phyloP scores from a whole-genome alignment of 169 alveolate species.

The Plasmodium inui region DNA sequence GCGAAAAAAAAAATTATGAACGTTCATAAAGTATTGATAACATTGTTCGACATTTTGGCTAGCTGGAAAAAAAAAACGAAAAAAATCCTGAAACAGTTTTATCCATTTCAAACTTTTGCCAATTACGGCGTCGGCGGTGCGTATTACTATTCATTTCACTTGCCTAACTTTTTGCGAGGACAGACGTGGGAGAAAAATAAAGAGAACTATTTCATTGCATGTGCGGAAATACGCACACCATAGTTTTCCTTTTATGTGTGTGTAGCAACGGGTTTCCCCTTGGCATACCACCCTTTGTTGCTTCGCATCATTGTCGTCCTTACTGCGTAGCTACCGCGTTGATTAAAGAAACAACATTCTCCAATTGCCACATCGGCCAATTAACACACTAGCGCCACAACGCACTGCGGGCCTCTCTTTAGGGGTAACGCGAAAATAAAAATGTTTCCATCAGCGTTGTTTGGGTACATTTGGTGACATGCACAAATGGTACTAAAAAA shows the following conservation, averaged over 20 bases:
- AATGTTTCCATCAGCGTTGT: background rate
- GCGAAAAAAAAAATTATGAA: slow-evolving; percentile 30
- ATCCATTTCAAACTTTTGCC: background rate
- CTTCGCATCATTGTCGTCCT: background rate
- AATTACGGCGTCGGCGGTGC: background rate
- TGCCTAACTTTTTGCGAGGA: background rate
- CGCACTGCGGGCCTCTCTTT: background rate
- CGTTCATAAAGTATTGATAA: slow-evolving; percentile 32
- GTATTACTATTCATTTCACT: background rate
- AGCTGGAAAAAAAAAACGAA: background rate
- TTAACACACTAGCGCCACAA: background rate
- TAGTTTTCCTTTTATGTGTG: background rate
- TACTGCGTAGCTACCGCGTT: background rate
- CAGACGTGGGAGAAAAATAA: background rate
- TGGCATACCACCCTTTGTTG: background rate
- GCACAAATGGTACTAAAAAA: slow-evolving; percentile 1
- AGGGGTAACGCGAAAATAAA: background rate
- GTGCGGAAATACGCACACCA: background rate
- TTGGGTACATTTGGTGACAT: background rate
- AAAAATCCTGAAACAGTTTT: background rate
- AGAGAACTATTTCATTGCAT: background rate
- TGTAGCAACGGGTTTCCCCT: background rate
- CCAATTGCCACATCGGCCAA: background rate
- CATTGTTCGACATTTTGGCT: slow-evolving; percentile 8
- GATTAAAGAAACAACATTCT: background rate